Base-by-base conservation (phyloP, 208 protist genomes). In the Wallacemonas sp. region DNA sequence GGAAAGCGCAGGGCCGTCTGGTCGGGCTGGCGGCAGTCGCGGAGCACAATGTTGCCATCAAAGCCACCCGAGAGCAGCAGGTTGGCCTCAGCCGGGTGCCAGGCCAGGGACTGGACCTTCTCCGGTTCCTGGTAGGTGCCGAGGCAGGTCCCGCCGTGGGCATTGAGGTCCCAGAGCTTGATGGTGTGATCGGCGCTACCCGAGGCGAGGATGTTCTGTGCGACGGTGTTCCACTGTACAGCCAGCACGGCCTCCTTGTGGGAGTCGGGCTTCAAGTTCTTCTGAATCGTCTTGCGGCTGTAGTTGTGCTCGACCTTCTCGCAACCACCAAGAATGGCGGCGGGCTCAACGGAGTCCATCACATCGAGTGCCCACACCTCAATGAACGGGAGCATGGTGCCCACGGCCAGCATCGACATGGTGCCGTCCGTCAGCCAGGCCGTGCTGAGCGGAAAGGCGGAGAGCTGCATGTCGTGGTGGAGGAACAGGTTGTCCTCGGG, bases 311-410 rank as follows among this genome's bases (percentile, higher is more conserved):
- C 72, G 64, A 64, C 57, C 28, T 75, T 65, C 57, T 77, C 81
- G 65, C 84, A 93, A 26, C 89, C 86, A 39, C 97, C 98, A 12
- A 99, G 85, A 3, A 92, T 73, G n/a, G 77, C 63, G 3, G 87
- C 81, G n/a, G 98, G 97, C 66, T 95, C 82, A 22, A 98, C 80
- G 18, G 93, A 82, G 72, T 99, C 97, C 31, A 99, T 91, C 16
- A 99, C 84, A 77, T 99, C 98, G 16, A 99, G 80, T 54, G 98
- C 88, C 98, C 98, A 99, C 18, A 99, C 75, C 65, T 99, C 98
- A 62, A 99, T 98, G 26, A 90, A 87, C n/a, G 97, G 96, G 25
- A 95, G 79, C 83, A 99, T 99, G 10, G 97, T 98, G 62, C 97
- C 98, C n/a, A 99, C 82, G 12, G 98, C 98, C 16, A 96, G 74